A percentile compares a stretch with the other conserved stretches of the same genome.
phyloP scores from a whole-genome alignment of 2,329 filamentous ascomycete genomes.

The Ophiostoma tasmaniense region DNA sequence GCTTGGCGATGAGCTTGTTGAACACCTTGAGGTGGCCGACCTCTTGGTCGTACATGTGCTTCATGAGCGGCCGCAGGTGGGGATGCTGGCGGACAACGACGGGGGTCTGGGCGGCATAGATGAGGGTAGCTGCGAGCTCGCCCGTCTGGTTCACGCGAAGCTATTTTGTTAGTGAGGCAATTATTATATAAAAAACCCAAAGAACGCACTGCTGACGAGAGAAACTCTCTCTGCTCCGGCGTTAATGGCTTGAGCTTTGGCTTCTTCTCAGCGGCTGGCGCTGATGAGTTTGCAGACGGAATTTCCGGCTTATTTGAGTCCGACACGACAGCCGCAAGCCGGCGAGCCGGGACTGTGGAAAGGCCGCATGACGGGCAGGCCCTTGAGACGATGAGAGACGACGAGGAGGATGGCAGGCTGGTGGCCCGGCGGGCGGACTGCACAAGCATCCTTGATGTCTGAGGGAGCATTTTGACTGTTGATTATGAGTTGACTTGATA shows the following conservation, averaged over 20 bases:
- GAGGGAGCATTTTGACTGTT: neutral
- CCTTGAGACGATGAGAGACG: conserved; percentile 6
- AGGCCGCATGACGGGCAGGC: conserved; percentile 18
- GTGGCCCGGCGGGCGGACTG: conserved; percentile 8
- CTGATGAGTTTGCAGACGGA: neutral
- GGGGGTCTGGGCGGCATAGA: conserved; percentile 84
- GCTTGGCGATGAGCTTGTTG: conserved; percentile 71
- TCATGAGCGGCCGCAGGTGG: conserved; percentile 82
- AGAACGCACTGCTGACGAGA: conserved; percentile 58
- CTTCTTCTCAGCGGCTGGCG: neutral
- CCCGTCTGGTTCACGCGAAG: conserved; percentile 96
- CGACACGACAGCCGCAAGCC: conserved; percentile 12
- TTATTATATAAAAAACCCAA: neutral
- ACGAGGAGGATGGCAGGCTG: neutral
- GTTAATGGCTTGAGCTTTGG: conserved; percentile 52
- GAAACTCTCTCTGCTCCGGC: conserved; percentile 61
- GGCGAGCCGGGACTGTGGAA: conserved; percentile 16
- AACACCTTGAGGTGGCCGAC: conserved; percentile 79
- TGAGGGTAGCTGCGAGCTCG: conserved; percentile 90
- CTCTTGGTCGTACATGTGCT: conserved; percentile 98
- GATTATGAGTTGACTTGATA: neutral
- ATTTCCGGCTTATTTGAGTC: neutral
- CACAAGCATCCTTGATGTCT: neutral
- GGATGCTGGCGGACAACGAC: conserved; percentile 72
- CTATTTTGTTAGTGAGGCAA: conserved; percentile 31